Evolutionary conservation across 768 basidiomycete species (phyloP).

Genomic region (Sarcodon sp.): DNA sequence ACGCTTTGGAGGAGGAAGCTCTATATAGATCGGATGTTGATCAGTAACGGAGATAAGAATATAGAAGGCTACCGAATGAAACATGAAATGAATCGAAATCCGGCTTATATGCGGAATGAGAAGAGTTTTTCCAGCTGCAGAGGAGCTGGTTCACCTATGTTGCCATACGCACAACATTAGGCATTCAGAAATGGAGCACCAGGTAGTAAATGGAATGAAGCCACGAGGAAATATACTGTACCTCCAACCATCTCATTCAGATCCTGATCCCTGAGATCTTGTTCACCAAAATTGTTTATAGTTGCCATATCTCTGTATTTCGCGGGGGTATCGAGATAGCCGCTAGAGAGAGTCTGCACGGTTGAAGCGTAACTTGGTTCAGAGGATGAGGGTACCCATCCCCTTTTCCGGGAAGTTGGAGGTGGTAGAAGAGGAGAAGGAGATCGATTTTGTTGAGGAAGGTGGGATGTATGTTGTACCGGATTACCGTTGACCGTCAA

Average conservation of each 20-base stretch:
- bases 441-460: slow-evolving; percentile 9
- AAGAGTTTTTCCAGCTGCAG: not conserved
- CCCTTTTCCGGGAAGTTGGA: slow-evolving; percentile 44
- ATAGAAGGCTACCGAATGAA: not conserved
- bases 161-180: not conserved
- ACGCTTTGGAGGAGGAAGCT: slow-evolving; percentile 64
- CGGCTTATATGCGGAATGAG: not conserved
- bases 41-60: slow-evolving; percentile 5
- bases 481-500: slow-evolving; percentile 8
- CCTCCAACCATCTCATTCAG: slow-evolving; percentile 34
- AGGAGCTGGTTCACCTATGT: slow-evolving; percentile 1
- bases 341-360: slow-evolving; percentile 39
- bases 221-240: slow-evolving; percentile 21
- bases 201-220: not conserved
- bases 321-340: slow-evolving; percentile 59
- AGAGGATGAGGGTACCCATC: slow-evolving; percentile 56
- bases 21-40: slow-evolving; percentile 37
- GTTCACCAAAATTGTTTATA: slow-evolving; percentile 5
- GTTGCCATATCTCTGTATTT: slow-evolving; percentile 35
- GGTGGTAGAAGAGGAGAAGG: slow-evolving; percentile 26
- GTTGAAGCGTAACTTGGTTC: slow-evolving; percentile 41
- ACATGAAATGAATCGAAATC: slow-evolving; percentile 1
- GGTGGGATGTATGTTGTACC: slow-evolving; percentile 12
- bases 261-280: slow-evolving; percentile 18
- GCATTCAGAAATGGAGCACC: not conserved